Conservation (phyloP, 441 rosid species). For the Croton setiger region DNA sequence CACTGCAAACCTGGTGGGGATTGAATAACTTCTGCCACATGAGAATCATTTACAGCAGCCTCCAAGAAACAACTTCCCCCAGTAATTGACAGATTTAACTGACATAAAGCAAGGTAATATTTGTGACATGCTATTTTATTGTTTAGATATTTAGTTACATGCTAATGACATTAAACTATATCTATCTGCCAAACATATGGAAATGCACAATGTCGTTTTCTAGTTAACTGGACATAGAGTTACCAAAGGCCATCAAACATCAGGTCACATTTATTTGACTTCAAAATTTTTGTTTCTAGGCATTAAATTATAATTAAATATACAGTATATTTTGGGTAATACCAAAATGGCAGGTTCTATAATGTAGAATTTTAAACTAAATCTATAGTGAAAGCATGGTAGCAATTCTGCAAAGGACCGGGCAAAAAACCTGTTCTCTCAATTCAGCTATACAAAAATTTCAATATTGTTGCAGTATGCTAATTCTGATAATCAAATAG, state of each 20-base stretch:
- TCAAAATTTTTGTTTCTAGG: not conserved
- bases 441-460: not conserved
- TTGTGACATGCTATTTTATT: not conserved
- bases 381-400: not conserved
- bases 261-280: not conserved
- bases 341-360: not conserved
- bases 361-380: not conserved
- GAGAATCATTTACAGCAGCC: conserved; percentile 78
- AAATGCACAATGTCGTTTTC: not conserved
- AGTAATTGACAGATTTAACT: conserved; percentile 80
- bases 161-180: not conserved
- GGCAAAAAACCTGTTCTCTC: not conserved
- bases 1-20: conserved; percentile 75
- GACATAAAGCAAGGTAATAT: conserved; percentile 19
- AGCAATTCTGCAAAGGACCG: not conserved
- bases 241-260: not conserved
- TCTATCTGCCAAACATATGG: too few species aligned
- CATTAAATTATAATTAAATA: not conserved
- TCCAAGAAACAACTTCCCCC: conserved; percentile 97
- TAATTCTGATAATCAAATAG: not conserved
- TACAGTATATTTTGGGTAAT: not conserved
- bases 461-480: not conserved
- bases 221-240: not conserved
- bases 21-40: conserved; percentile 70
- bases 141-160: not conserved